Evolutionary conservation across 441 rosid species (phyloP).

Genomic region (Jatropha multifida): DNA sequence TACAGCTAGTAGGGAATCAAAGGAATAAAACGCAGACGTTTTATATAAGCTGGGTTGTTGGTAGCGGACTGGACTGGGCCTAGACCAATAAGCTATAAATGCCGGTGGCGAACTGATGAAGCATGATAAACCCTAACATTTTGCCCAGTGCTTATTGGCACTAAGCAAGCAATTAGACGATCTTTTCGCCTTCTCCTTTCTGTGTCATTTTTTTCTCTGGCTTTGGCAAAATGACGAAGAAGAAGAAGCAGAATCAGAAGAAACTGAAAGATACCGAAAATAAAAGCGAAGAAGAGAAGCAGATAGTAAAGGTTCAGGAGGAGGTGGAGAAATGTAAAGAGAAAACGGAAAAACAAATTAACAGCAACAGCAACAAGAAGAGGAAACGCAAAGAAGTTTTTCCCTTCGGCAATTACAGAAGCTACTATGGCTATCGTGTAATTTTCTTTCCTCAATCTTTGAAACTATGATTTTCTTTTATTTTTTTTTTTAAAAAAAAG

Average conservation of each 20-base stretch:
- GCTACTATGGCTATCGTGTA: constrained; percentile 91
- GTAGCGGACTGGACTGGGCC: not conserved
- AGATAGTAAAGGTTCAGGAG: constrained; percentile 16
- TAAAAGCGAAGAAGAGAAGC: constrained; percentile 16
- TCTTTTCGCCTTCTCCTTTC: no score
- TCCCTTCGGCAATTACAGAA: constrained; percentile 79
- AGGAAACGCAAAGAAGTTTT: constrained; percentile 51
- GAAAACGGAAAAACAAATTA: not conserved
- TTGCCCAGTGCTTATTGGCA: no score
- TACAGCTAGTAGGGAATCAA: no score
- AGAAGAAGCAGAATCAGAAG: constrained; percentile 6
- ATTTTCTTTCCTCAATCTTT: not conserved
- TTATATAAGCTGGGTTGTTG: not conserved
- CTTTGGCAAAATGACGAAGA: not conserved
- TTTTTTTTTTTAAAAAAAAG: not conserved
- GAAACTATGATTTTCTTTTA: not conserved
- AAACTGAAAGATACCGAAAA: constrained; percentile 13
- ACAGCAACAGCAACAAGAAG: constrained; percentile 33
- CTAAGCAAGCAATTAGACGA: no score
- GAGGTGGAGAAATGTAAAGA: constrained; percentile 14
- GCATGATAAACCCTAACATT: constrained; percentile 5
- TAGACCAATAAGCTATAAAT: not conserved
- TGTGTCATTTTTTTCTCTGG: no score
- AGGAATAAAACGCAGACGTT: not conserved
- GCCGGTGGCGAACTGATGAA: not conserved